These are phyloP conservation scores for Cryphonectria japonica DNA, from an alignment of 2,329 filamentous ascomycete genomes.

Conservation along the genomic window DNA sequence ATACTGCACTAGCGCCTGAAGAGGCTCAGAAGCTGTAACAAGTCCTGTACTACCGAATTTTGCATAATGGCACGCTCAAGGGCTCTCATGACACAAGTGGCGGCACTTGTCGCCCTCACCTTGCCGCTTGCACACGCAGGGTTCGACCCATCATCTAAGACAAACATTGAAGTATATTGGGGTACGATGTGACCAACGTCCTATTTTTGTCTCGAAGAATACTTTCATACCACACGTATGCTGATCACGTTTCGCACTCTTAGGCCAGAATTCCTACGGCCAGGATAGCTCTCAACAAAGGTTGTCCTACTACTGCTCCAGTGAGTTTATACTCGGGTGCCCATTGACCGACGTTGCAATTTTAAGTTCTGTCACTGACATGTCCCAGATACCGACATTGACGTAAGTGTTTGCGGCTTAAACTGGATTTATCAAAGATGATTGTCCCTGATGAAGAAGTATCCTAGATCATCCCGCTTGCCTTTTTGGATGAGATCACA, in stretches of 20 bases:
- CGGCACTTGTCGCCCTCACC: conserved; percentile 1
- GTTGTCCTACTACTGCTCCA: conserved; percentile 61
- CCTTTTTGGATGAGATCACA: conserved; percentile 64
- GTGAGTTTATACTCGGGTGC: conserved; percentile 43
- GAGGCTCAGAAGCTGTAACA: background rate
- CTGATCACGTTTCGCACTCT: background rate
- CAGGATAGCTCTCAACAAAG: conserved; percentile 56
- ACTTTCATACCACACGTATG: background rate
- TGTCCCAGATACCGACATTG: conserved; percentile 47
- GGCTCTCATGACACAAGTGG: conserved; percentile 1
- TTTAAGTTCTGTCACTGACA: background rate
- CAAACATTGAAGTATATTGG: conserved; percentile 70
- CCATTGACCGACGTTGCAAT: background rate
- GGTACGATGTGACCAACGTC: conserved; percentile 43
- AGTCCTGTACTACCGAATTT: background rate
- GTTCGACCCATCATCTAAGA: conserved; percentile 49
- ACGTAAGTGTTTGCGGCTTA: conserved; percentile 41
- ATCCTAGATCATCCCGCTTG: conserved; percentile 62
- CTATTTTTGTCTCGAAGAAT: background rate
- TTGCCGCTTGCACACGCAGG: conserved; percentile 43
- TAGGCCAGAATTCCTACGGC: conserved; percentile 63
- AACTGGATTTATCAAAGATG: conserved; percentile 27
- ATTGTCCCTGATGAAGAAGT: background rate
- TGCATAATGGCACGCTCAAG: conserved; percentile 14
- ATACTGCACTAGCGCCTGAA: background rate